These are phyloP conservation scores for Narthecium ossifragum DNA, from an alignment of 106 monocot genomes.

Conservation along the genomic window DNA sequence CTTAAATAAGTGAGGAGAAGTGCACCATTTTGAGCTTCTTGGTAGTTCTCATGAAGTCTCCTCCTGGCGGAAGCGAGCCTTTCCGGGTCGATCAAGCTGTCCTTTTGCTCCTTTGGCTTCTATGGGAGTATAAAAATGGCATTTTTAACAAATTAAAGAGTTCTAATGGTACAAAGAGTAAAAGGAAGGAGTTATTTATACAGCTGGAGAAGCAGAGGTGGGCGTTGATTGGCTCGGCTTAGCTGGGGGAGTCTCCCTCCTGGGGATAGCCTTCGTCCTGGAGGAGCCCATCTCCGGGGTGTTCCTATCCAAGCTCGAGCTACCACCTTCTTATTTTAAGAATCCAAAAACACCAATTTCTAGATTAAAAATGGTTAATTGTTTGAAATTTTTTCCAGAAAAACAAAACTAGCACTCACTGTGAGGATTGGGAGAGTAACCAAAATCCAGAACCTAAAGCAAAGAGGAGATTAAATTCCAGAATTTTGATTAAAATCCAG, in stretches of 20 bases:
- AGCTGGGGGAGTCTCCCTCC: slow-evolving; percentile 9
- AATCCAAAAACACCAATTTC: background rate
- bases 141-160: background rate
- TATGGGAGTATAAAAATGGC: background rate
- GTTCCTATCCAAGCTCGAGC: slow-evolving; percentile 10
- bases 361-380: background rate
- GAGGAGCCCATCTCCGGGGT: slow-evolving; percentile 12
- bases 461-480: background rate
- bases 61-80: slow-evolving; percentile 6
- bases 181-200: slow-evolving; percentile 12
- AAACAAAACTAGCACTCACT: slow-evolving; percentile 17
- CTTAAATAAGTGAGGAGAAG: background rate
- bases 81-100: slow-evolving; percentile 23
- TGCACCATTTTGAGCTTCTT: slow-evolving; percentile 59
- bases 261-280: slow-evolving; percentile 2
- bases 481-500: background rate
- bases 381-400: background rate
- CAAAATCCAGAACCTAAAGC: slow-evolving; percentile 34
- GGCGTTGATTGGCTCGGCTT: slow-evolving; percentile 10
- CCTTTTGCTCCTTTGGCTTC: slow-evolving; percentile 30
- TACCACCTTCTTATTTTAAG: slow-evolving; percentile 16
- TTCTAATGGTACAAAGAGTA: too few species aligned
- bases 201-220: slow-evolving; percentile 31
- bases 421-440: slow-evolving; percentile 38
- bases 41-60: slow-evolving; percentile 16